Evolutionary conservation across 805 yeast species (phyloP).

Genomic region (Nakazawaea holstii): DNA sequence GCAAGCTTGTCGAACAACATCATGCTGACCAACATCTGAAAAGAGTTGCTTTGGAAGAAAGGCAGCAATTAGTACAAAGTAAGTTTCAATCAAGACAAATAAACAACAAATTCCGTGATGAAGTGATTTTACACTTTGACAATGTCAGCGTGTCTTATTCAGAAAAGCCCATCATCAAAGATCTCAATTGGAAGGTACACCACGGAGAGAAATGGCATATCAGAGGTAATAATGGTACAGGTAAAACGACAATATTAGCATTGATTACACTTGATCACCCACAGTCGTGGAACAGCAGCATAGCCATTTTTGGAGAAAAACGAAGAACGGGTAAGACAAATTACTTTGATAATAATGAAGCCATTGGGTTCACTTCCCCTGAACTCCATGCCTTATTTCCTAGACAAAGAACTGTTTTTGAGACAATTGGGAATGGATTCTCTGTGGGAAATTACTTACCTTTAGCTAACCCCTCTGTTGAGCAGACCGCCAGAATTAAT

Average conservation of each 20-base stretch:
- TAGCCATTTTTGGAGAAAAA: conserved; percentile 58
- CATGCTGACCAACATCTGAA: conserved; percentile 16
- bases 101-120: background rate
- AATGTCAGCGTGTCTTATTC: conserved; percentile 63
- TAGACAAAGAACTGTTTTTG: conserved; percentile 38
- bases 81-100: conserved; percentile 8
- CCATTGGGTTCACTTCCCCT: conserved; percentile 87
- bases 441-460: conserved; percentile 60
- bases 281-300: conserved; percentile 80
- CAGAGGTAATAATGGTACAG: conserved; percentile 86
- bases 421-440: conserved; percentile 70
- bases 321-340: conserved; percentile 71
- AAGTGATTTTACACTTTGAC: conserved; percentile 43
- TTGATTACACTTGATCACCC: conserved; percentile 93
- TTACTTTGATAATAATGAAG: conserved; percentile 71
- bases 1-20: conserved; percentile 18
- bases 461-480: conserved; percentile 31
- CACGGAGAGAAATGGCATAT: conserved; percentile 85
- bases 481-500: conserved; percentile 34
- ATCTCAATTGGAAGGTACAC: conserved; percentile 61
- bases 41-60: conserved; percentile 1
- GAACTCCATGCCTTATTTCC: conserved; percentile 91
- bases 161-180: conserved; percentile 51
- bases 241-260: conserved; percentile 84
- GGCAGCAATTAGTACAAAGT: conserved; percentile 11